phyloP scores from a whole-genome alignment of 495 filamentous ascomycete species.

The Pseudomonodictys pantanalensis region DNA sequence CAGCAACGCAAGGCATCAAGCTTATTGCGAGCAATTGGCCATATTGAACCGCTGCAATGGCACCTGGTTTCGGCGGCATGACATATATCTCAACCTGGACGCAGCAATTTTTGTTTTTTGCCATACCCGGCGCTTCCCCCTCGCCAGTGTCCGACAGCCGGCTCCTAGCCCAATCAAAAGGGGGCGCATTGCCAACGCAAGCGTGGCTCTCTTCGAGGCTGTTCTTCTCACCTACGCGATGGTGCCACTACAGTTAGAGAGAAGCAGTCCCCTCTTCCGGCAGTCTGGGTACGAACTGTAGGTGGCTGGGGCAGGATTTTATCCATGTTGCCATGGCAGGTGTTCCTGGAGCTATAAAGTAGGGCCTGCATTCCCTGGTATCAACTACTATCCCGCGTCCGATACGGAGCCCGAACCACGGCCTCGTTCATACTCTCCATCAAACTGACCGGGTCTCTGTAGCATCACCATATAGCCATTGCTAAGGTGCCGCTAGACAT shows the following conservation, averaged over 20 bases:
- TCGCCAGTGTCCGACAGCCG: not conserved
- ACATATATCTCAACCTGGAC: constrained; percentile 10
- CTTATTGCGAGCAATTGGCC: too few relatives aligned
- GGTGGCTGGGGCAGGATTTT: not conserved
- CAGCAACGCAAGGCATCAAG: too few relatives aligned
- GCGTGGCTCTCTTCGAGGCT: constrained; percentile 1
- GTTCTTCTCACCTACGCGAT: not conserved
- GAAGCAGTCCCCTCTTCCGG: not conserved
- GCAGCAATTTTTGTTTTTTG: constrained; percentile 7
- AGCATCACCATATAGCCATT: not conserved
- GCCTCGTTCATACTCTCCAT: not conserved
- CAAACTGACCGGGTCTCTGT: not conserved
- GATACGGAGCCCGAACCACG: not conserved
- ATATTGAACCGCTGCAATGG: too few relatives aligned
- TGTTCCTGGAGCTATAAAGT: not conserved
- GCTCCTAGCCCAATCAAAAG: constrained; percentile 6
- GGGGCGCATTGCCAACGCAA: not conserved
- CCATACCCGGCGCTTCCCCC: not conserved
- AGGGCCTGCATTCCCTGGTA: not conserved
- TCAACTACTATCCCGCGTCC: not conserved
- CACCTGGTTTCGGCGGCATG: too few relatives aligned
- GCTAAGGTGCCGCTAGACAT: not conserved
- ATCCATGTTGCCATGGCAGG: not conserved
- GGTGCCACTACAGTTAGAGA: constrained; percentile 5
- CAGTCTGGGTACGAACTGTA: not conserved